These are phyloP conservation scores for Colletotrichum eremochloae DNA, from an alignment of 2,329 filamentous ascomycete species.

Conservation along the genomic window DNA sequence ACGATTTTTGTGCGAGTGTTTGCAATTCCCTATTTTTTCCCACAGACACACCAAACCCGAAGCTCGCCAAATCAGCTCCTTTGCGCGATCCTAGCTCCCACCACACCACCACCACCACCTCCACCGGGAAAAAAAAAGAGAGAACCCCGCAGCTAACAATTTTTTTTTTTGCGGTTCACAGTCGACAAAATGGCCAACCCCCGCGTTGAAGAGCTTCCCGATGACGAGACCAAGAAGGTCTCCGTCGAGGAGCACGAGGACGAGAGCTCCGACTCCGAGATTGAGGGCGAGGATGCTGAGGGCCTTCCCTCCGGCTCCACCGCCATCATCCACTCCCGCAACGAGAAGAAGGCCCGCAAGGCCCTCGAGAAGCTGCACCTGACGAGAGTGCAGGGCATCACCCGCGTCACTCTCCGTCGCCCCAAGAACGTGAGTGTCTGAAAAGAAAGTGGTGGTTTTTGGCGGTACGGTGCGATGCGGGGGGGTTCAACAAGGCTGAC, in stretches of 20 bases:
- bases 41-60: slow-evolving; percentile 23
- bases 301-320: slow-evolving; percentile 85
- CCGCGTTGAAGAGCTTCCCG: slow-evolving; percentile 96
- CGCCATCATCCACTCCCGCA: slow-evolving; percentile 95
- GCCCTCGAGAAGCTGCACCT: slow-evolving; percentile 98
- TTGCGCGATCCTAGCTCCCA: slow-evolving; percentile 42
- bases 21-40: slow-evolving; percentile 31
- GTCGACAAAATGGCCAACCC: slow-evolving; percentile 89
- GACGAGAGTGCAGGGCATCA: slow-evolving; percentile 96
- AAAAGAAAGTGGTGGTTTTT: slow-evolving; percentile 5
- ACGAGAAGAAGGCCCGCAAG: slow-evolving; percentile 99
- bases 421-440: slow-evolving; percentile 92
- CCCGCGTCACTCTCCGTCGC: slow-evolving; percentile 95
- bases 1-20: slow-evolving; percentile 33
- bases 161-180: slow-evolving; percentile 14
- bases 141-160: slow-evolving; percentile 35
- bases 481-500: slow-evolving; percentile 41
- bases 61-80: slow-evolving; percentile 40
- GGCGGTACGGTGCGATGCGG: slow-evolving; percentile 12
- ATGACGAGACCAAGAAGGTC: slow-evolving; percentile 88
- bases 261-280: slow-evolving; percentile 81
- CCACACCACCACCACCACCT: slow-evolving; percentile 28
- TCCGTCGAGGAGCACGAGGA: slow-evolving; percentile 80
- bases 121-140: slow-evolving; percentile 1
- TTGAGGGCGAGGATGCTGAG: slow-evolving; percentile 77